Evolutionary conservation across 306 rosid genomes (phyloP).

Genomic region (Amphicarpaea edgeworthii): DNA sequence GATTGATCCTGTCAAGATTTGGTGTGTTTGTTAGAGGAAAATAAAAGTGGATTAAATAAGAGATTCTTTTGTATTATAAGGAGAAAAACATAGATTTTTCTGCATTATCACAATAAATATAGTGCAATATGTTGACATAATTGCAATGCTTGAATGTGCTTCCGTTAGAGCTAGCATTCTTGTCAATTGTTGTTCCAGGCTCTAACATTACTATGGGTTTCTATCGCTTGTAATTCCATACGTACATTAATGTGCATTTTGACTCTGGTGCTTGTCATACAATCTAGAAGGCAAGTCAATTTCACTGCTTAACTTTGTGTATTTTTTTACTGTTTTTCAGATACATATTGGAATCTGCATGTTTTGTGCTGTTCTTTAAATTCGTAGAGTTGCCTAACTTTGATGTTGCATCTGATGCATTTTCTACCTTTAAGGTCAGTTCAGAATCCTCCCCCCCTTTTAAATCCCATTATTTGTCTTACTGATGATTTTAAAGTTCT

Average conservation of each 20-base stretch:
- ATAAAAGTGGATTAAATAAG: neutral
- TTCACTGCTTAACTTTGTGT: constrained; percentile 47
- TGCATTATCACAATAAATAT: constrained; percentile 6
- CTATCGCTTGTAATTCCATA: constrained; percentile 11
- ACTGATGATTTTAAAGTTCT: constrained; percentile 36
- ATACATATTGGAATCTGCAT: constrained; percentile 89
- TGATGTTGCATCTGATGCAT: constrained; percentile 96
- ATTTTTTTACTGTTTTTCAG: constrained; percentile 70
- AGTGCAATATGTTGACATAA: constrained; percentile 7
- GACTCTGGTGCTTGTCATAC: constrained; percentile 21
- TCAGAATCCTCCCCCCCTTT: constrained; percentile 25
- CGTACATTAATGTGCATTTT: constrained; percentile 27
- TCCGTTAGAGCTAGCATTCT: constrained; percentile 8
- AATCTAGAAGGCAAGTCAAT: constrained; percentile 32
- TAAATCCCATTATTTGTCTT: constrained; percentile 16
- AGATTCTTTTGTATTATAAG: constrained; percentile 14
- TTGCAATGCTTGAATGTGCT: constrained; percentile 28
- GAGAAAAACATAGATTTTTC: constrained; percentile 6
- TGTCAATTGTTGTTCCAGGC: constrained; percentile 6
- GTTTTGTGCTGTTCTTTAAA: constrained; percentile 92
- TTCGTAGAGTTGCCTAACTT: constrained; percentile 90
- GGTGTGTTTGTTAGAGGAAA: constrained; percentile 28
- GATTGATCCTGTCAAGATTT: constrained; percentile 40
- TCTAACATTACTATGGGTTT: constrained; percentile 9
- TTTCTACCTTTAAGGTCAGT: constrained; percentile 93